Conservation (phyloP, 176 grass and related monocot genomes). For the Carex pumila region DNA sequence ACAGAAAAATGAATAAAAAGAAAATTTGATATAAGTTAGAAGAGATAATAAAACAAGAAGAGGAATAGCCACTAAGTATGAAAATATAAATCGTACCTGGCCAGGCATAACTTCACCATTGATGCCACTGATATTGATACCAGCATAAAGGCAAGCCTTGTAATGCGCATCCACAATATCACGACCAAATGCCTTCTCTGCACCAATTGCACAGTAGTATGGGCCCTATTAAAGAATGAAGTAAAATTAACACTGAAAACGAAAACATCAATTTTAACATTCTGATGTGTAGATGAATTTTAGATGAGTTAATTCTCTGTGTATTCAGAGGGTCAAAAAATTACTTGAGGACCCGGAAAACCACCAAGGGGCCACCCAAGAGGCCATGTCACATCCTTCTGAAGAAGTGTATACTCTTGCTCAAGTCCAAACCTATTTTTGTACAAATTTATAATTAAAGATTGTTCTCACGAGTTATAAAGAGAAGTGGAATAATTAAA, state of each 20-base stretch:
- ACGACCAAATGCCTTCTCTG: conserved; percentile 62
- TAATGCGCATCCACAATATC: conserved; percentile 76
- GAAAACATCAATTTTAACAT: background rate
- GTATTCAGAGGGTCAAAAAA: background rate
- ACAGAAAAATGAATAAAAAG: background rate
- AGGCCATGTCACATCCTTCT: conserved; percentile 89
- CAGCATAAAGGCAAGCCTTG: conserved; percentile 79
- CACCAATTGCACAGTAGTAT: conserved; percentile 62
- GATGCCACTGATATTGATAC: conserved; percentile 67
- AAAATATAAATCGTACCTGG: conserved; percentile 27
- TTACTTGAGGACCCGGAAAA: conserved; percentile 85
- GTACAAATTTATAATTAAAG: background rate
- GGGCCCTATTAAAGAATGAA: conserved; percentile 39
- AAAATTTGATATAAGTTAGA: background rate
- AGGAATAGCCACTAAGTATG: background rate
- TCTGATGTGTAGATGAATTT: background rate
- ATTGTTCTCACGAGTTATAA: background rate
- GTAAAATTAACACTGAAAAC: background rate
- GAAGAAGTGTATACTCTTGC: conserved; percentile 95
- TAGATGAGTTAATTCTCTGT: background rate
- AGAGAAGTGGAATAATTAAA: background rate
- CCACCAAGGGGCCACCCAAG: conserved; percentile 87
- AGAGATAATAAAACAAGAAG: background rate
- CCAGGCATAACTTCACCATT: conserved; percentile 92
- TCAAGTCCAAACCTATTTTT: conserved; percentile 83